Conservation (phyloP, 129 eudicot genomes). For the Lactuca saligna region DNA sequence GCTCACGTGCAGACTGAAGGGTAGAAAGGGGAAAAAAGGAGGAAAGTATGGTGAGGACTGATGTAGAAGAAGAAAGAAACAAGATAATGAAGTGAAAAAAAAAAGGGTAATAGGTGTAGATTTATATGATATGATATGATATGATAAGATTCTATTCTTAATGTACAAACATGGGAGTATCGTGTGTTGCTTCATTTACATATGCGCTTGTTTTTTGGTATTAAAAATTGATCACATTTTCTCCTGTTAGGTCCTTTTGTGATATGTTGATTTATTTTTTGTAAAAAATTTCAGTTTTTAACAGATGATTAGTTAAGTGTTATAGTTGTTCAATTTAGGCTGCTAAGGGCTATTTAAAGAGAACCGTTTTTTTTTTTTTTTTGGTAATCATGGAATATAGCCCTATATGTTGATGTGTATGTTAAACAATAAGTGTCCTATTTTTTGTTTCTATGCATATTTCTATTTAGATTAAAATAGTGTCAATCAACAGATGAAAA, state of each 20-base stretch:
- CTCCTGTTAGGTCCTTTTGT: not conserved
- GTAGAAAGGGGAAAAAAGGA: not conserved
- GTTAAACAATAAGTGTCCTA: no score
- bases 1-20: slow-evolving; percentile 46
- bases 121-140: slow-evolving; percentile 12
- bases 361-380: no score
- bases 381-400: no score
- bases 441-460: no score
- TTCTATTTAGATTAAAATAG: no score
- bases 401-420: no score
- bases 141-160: slow-evolving; percentile 2
- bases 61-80: slow-evolving; percentile 7
- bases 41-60: slow-evolving; percentile 4
- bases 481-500: no score
- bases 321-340: no score
- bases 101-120: slow-evolving; percentile 31
- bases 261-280: not conserved
- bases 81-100: not conserved
- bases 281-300: not conserved
- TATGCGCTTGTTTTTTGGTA: slow-evolving; percentile 13
- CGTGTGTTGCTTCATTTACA: slow-evolving; percentile 21
- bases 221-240: not conserved
- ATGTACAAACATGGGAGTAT: slow-evolving; percentile 33
- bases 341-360: no score
- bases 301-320: no score